Conservation (phyloP, 2,329 filamentous ascomycete genomes). For the Tricladium varicosporioides region DNA sequence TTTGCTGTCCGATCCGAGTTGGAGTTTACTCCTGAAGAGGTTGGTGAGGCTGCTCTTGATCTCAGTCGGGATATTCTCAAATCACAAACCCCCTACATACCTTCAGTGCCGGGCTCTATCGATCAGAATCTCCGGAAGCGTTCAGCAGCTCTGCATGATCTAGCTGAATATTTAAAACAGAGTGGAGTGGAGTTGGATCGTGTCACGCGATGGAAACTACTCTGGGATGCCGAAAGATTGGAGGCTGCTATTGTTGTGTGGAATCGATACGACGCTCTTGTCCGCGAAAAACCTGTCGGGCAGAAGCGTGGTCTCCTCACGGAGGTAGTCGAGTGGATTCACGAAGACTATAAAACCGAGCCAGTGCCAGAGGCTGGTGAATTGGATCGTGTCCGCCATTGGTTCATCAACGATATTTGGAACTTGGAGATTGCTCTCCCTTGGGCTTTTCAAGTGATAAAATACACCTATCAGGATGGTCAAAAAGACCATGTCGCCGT, state of each 20-base stretch:
- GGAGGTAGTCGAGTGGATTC: conserved; percentile 73
- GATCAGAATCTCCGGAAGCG: conserved; percentile 78
- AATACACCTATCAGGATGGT: conserved; percentile 65
- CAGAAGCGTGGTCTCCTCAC: conserved; percentile 69
- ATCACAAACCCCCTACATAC: conserved; percentile 73
- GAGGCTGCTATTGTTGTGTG: conserved; percentile 77
- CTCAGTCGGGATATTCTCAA: conserved; percentile 80
- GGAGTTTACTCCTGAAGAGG: conserved; percentile 66
- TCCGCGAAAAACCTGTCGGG: conserved; percentile 55
- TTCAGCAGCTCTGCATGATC: conserved; percentile 68
- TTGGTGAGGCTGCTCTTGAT: conserved; percentile 72
- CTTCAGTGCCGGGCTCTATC: conserved; percentile 69
- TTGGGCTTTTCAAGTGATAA: conserved; percentile 76
- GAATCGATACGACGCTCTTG: conserved; percentile 72
- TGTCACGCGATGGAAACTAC: conserved; percentile 70
- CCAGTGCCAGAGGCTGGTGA: conserved; percentile 65
- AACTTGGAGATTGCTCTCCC: conserved; percentile 72
- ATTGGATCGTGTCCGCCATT: conserved; percentile 77
- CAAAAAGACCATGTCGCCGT: conserved; percentile 50
- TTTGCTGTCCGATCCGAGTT: conserved; percentile 68
- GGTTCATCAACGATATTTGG: conserved; percentile 76
- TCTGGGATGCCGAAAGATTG: conserved; percentile 91
- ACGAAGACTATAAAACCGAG: conserved; percentile 71
- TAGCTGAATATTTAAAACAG: conserved; percentile 69
- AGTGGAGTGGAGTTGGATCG: conserved; percentile 66